Percentiles rank a stretch among this genome's conserved stretches.
These are phyloP conservation scores for Termitomyces sp. DNA, from an alignment of 768 basidiomycete genomes.

Conservation along the genomic window DNA sequence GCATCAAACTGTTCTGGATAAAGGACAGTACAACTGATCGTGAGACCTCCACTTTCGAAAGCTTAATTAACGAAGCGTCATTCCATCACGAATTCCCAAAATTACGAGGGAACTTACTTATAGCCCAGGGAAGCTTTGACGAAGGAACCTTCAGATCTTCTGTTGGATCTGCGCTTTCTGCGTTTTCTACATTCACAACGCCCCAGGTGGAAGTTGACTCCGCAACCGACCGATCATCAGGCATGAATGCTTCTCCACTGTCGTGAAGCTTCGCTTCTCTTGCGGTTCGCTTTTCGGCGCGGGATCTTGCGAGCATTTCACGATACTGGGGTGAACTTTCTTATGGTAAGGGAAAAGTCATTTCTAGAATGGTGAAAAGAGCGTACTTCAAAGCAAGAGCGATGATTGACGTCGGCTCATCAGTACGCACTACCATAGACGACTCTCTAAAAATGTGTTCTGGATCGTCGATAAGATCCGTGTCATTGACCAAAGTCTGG, in stretches of 20 bases:
- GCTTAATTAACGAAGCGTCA: constrained; percentile 41
- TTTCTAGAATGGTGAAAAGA: neutral
- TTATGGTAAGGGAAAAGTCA: constrained; percentile 6
- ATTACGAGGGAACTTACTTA: constrained; percentile 48
- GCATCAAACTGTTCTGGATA: constrained; percentile 98
- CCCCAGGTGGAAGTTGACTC: constrained; percentile 92
- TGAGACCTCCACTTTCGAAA: constrained; percentile 86
- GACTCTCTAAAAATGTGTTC: constrained; percentile 96
- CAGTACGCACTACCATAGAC: constrained; percentile 90
- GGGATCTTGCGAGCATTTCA: constrained; percentile 73
- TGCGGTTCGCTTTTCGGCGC: constrained; percentile 71
- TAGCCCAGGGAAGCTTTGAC: constrained; percentile 77
- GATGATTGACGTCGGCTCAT: constrained; percentile 97
- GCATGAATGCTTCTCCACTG: constrained; percentile 86
- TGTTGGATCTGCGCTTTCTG: constrained; percentile 64
- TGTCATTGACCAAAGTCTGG: constrained; percentile 61
- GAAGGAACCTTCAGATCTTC: constrained; percentile 75
- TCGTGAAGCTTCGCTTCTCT: constrained; percentile 57
- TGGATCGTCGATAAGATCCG: constrained; percentile 69
- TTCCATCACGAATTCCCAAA: constrained; percentile 7
- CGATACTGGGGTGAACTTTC: constrained; percentile 77
- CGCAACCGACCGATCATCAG: constrained; percentile 77
- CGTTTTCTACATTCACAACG: constrained; percentile 77
- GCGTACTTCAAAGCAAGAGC: constrained; percentile 87
- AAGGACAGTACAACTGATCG: constrained; percentile 90